Conservation (phyloP, 78 protist species). For the Chrysochromulina tobinii region DNA sequence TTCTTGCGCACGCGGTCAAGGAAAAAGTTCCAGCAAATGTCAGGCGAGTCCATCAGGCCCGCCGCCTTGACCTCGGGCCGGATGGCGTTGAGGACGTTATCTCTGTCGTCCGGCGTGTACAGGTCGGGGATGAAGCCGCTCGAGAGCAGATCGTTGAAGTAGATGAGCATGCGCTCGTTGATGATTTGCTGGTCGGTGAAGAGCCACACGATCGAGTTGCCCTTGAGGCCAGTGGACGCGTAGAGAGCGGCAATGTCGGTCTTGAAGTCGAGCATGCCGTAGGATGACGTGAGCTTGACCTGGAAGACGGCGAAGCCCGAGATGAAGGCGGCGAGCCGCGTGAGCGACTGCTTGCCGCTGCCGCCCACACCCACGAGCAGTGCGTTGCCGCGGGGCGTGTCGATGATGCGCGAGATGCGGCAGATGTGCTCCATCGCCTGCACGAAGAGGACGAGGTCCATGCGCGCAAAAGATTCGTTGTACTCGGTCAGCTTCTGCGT, state of each 20-base stretch:
- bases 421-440: constrained; percentile 81
- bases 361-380: constrained; percentile 84
- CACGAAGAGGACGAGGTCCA: constrained; percentile 71
- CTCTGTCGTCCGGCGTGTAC: constrained; percentile 61
- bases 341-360: constrained; percentile 67
- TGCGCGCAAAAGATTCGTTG: constrained; percentile 63
- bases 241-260: constrained; percentile 32
- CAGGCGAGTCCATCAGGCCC: constrained; percentile 58
- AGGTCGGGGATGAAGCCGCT: constrained; percentile 71
- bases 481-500: constrained; percentile 46
- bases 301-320: constrained; percentile 56
- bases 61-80: constrained; percentile 57
- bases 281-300: constrained; percentile 43
- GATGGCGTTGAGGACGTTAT: constrained; percentile 23
- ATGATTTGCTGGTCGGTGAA: constrained; percentile 66
- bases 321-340: constrained; percentile 76
- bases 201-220: constrained; percentile 21
- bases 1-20: constrained; percentile 31
- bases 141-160: constrained; percentile 64
- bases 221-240: constrained; percentile 52
- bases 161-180: constrained; percentile 45
- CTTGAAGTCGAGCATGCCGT: constrained; percentile 49
- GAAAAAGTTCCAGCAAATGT: constrained; percentile 63
- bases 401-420: constrained; percentile 65
- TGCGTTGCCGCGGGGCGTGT: constrained; percentile 73